Base-by-base conservation (phyloP, 306 rosid genomes). In the Pyrus communis region DNA sequence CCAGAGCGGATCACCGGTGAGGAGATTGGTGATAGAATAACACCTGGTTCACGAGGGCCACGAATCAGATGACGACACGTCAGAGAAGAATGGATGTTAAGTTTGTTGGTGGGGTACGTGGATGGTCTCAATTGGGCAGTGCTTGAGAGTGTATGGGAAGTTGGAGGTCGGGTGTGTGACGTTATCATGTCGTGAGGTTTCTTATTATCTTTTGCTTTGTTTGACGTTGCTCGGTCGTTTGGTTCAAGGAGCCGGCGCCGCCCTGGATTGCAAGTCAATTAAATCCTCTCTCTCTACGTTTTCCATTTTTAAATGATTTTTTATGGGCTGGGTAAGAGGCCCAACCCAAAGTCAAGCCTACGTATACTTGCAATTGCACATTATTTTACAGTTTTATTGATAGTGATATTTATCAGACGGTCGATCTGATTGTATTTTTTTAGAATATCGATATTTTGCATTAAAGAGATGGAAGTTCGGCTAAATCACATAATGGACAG, bases 41-140 rank as follows among this genome's bases (percentile, higher is more conserved):
- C 55, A 71, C 45, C 6, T 30, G 62, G 55, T 54, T 17, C 18
- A 22, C 46, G 8, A 2, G 3, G 67, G 2, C 38, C 38, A 60
- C 79, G 38, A 58, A 38, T 74, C 0, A 38, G 55, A 15, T 42
- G 52, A 38, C 12, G 76, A 11, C 83, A 74, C 31, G 75, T 27
- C 6, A 33, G 11, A 23, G 42, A 49, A 15, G n/a, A 23, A 25
- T 40, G 21, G 49, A 21, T 11, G n/a, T 4, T 6, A 4, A 31
- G 2, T 15, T 13, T 28, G 40, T 5, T 43, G 28, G 17, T 2
- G 6, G 15, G 49, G 23, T 10, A 73, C 75, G 78, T 67, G 74
- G 61, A 19, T 10, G 67, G 17, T 11, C 9, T 0, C 2, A 7
- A 52, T 52, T 71, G 82, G 67, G n/a, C 1, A 0, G 7, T 35